Base-by-base conservation (phyloP, 495 filamentous ascomycete species). In the Aspergillus nidulans region DNA sequence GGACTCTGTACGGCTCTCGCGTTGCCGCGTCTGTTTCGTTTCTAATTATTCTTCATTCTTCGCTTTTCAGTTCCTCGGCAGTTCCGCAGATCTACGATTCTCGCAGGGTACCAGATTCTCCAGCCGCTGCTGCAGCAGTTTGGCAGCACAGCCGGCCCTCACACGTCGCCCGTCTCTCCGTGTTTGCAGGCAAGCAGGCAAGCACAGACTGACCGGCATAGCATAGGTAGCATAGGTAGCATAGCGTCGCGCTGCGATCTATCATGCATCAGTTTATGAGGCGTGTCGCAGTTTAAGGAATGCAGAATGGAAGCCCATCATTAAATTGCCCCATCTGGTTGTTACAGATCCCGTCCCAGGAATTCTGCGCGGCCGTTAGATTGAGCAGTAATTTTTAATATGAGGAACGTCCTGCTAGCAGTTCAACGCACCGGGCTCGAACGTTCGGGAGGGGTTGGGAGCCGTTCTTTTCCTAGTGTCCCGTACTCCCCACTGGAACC, bases 401-500 rank as follows among this genome's bases (percentile, higher is more conserved):
- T 48, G 43, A 47, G 24, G 24, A 18, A 32, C 16, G 30, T 39
- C 40, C 30, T 47, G 32, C 57, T 9, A 28, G 49, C 40, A 45
- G 53, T 18, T 47, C 44, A 20, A 18, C 25, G 13, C 38, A 18
- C 38, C 52, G 54, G 62, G 52, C 58, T 64, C 62, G 58, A 64
- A 60, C 55, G 52, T 58, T 60, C 53, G 45, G 28, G 52, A 45
- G 40, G 24, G 40, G 50, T 34, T 34, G 30, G 55, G 49, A 53
- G 47, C 34, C 49, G 18, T 55, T 63, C 53, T 48, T 18, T 57
- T 63, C 3, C 39, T 49, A 59, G 56, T 59, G 56, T 6, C 30
- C 56, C 58, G 54, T 53, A 58, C 44, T 51, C 50, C 47, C 19
- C 34, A 52, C 58, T 64, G 62, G 62, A 54, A 55, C 57, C 51